Base-by-base conservation (phyloP, 2,329 filamentous ascomycete species). In the Alternaria solani region DNA sequence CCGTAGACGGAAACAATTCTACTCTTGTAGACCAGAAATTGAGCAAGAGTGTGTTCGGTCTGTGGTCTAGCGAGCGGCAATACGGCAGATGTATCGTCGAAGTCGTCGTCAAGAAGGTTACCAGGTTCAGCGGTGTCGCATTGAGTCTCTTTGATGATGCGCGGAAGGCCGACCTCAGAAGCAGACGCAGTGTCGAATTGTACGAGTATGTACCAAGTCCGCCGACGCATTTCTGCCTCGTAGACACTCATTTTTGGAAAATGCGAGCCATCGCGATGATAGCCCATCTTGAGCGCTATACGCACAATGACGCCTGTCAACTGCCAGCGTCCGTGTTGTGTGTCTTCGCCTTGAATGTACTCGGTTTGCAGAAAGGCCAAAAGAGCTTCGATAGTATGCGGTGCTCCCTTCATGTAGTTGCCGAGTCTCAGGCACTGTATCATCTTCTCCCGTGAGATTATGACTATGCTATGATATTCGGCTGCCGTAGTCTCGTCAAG, bases 381-480 rank as follows among this genome's bases (percentile, higher is more conserved):
- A 18, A 46, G 28, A 28, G 43, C 43, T 28, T 46, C 43, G 16
- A 46, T 30, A 25, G 43, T 46, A 46, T 46, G 43, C 9, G 43
- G 43, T 18, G n/a, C 43, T 26, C 43, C 43, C 43, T 46, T 46
- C 43, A 46, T 28, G 25, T 46, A 46, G n/a, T 30, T 46, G 18
- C 43, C 43, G 14, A 46, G 43, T 25, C 43, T 30, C 28, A 46
- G 26, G 28, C 43, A 46, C 25, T 46, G 43, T 30, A 46, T 46
- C 43, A 46, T 46, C 43, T 46, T 46, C 43, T 46, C 43, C 30
- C 43, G 43, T 46, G 43, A 46, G 43, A 30, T 20, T n/a, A 46
- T 46, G 43, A 46, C 18, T 11, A 46, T 25, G 26, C 43, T 46
- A 28, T 28, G 43, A 28, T 46, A 46, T 28, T 46, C 43, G 16